Conservation (phyloP, 352 stramenopile genomes). For the Phytophthora colocasiae region DNA sequence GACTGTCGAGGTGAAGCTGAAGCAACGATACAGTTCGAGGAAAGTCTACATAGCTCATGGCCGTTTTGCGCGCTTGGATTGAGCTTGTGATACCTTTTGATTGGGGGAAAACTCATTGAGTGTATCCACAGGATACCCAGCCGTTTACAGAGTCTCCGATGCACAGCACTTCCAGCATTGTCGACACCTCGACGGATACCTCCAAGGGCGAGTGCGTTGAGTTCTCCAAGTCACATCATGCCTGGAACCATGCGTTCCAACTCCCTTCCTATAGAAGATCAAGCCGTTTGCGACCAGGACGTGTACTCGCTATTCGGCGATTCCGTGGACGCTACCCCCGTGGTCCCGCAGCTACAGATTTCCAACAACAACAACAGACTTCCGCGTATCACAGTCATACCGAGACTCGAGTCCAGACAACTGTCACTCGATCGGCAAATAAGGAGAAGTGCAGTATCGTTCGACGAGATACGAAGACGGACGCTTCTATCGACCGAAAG, state of each 20-base stretch:
- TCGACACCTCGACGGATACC: slow-evolving; percentile 27
- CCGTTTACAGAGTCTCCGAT: slow-evolving; percentile 12
- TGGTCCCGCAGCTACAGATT: slow-evolving; percentile 6
- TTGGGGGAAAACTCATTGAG: slow-evolving; percentile 14
- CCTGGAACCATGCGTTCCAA: neutral
- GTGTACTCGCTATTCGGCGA: slow-evolving; percentile 20
- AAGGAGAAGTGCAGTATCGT: neutral
- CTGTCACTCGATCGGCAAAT: neutral
- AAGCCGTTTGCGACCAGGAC: slow-evolving; percentile 17
- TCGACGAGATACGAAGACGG: slow-evolving; percentile 2
- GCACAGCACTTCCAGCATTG: slow-evolving; percentile 9
- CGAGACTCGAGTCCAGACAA: slow-evolving; percentile 15
- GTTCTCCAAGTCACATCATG: neutral
- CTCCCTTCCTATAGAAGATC: neutral
- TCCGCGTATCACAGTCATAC: slow-evolving; percentile 10
- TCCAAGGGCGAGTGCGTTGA: neutral
- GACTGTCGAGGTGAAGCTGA: slow-evolving; percentile 15
- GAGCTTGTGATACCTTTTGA: neutral
- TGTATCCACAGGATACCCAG: slow-evolving; percentile 22
- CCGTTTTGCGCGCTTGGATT: slow-evolving; percentile 14
- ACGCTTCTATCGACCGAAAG: slow-evolving; percentile 13
- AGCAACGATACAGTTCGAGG: slow-evolving; percentile 17
- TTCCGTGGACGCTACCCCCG: slow-evolving; percentile 7
- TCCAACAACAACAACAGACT: slow-evolving; percentile 5
- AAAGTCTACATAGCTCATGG: slow-evolving; percentile 7